phyloP scores from a whole-genome alignment of 2,329 filamentous ascomycete species.

The Leptoxyphium fumago region DNA sequence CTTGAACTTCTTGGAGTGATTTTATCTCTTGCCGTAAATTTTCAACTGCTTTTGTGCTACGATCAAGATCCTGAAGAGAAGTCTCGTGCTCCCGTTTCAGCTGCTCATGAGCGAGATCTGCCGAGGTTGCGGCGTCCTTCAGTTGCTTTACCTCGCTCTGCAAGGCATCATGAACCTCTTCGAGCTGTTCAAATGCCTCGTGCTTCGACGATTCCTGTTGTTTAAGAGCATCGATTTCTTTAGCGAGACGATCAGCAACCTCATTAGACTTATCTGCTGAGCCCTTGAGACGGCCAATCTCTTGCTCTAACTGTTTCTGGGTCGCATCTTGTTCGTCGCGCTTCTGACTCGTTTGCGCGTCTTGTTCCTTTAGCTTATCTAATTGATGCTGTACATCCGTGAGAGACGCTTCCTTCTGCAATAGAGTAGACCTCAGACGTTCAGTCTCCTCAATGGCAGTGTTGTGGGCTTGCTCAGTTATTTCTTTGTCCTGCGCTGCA shows the following conservation, averaged over 20 bases:
- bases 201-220: neutral
- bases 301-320: neutral
- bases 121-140: neutral
- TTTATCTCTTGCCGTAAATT: neutral
- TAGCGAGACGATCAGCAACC: neutral
- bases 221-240: neutral
- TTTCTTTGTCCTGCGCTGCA: neutral
- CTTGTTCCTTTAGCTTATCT: neutral
- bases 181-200: neutral
- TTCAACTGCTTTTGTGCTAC: neutral
- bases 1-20: neutral
- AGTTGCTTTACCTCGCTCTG: slow-evolving; percentile 1
- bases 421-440: slow-evolving; percentile 2
- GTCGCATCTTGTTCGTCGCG: neutral
- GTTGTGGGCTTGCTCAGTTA: slow-evolving; percentile 6
- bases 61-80: neutral
- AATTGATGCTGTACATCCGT: neutral
- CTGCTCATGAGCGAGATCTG: neutral
- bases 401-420: neutral
- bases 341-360: neutral
- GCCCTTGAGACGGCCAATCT: neutral
- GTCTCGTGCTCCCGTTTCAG: neutral
- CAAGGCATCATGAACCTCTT: neutral
- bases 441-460: slow-evolving; percentile 5
- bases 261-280: neutral